Conservation (phyloP, 305 asterid species). For the Fraxinus paxiana region DNA sequence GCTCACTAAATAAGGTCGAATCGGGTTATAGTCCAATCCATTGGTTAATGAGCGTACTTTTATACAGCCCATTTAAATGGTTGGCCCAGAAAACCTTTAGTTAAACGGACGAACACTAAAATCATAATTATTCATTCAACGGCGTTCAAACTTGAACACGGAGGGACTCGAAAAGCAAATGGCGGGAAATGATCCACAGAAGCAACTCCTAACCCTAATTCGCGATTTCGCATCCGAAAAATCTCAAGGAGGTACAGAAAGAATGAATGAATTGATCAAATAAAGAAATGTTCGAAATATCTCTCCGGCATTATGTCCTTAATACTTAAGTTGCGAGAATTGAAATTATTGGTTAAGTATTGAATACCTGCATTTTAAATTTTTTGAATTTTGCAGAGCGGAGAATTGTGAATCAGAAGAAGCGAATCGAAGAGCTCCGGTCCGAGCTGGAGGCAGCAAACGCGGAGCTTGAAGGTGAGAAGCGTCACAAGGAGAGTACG, state of each 20-base stretch:
- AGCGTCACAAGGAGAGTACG: conserved; percentile 53
- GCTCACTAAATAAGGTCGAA: neutral
- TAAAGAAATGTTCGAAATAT: neutral
- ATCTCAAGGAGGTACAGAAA: conserved; percentile 64
- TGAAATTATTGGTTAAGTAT: neutral
- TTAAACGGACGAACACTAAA: neutral
- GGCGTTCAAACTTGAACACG: conserved; percentile 7
- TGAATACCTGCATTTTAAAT: neutral
- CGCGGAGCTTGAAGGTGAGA: conserved; percentile 54
- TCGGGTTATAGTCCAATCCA: neutral
- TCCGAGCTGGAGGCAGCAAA: conserved; percentile 48
- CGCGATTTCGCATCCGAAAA: conserved; percentile 63
- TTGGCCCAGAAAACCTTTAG: neutral
- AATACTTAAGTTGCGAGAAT: neutral
- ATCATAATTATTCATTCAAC: neutral
- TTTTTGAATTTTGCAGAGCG: conserved; percentile 41
- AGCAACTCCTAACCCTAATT: conserved; percentile 55
- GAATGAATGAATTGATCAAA: neutral
- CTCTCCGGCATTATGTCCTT: conserved; percentile 6
- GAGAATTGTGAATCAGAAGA: conserved; percentile 54
- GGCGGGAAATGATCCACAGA: conserved; percentile 87
- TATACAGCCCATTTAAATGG: neutral
- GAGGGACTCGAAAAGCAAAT: conserved; percentile 25
- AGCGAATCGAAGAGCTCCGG: conserved; percentile 53
- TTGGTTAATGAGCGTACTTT: neutral